Percentiles rank a stretch among this genome's conserved stretches.
phyloP scores from a whole-genome alignment of 75 land plant species.

The Cryptomeria japonica region DNA sequence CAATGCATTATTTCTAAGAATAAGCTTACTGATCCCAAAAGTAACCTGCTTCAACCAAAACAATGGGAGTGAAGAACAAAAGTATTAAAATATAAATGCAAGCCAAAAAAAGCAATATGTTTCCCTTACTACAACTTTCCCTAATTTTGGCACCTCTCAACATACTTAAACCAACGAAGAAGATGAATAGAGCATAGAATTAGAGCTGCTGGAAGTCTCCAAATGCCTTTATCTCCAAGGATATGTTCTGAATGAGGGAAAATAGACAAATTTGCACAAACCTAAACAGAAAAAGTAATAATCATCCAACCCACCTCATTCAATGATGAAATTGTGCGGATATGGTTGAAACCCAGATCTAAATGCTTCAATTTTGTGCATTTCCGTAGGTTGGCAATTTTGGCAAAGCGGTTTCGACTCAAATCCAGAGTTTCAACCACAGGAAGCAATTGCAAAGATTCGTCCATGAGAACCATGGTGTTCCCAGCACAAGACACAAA shows the following conservation, averaged over 20 bases:
- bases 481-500: constrained; percentile 87
- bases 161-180: not conserved
- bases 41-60: constrained; percentile 55
- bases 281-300: not conserved
- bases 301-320: constrained; percentile 49
- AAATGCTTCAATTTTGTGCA: constrained; percentile 69
- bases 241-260: not conserved
- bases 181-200: not conserved
- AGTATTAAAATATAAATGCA: not conserved
- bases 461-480: constrained; percentile 86
- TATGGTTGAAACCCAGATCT: constrained; percentile 90
- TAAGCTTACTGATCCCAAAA: constrained; percentile 71
- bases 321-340: constrained; percentile 56
- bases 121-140: not conserved
- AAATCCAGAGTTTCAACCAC: constrained; percentile 86
- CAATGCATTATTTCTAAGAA: constrained; percentile 88
- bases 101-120: not conserved
- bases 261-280: not conserved
- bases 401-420: constrained; percentile 83
- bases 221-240: not conserved
- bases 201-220: not conserved
- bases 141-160: not conserved
- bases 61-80: not conserved
- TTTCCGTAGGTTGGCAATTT: constrained; percentile 72
- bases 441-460: constrained; percentile 93